A percentile compares a stretch with the other conserved stretches of the same genome.
Evolutionary conservation across 2,329 filamentous ascomycete species (phyloP).

Genomic region (Pseudogymnoascus sp.): DNA sequence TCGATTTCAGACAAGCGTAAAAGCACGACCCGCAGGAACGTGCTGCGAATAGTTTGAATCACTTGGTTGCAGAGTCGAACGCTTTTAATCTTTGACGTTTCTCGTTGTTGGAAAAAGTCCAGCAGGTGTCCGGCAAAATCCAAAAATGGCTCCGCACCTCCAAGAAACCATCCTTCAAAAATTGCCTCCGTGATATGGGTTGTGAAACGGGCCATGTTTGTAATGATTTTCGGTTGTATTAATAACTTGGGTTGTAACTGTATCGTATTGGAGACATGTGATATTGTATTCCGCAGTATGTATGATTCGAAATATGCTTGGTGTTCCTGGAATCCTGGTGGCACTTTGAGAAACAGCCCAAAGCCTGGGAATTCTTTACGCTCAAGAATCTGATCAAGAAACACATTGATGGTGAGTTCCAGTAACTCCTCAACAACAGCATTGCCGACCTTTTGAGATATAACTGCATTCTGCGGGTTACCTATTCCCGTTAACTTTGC

Average conservation of each 20-base stretch:
- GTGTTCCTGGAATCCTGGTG: conserved; percentile 87
- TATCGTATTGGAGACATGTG: conserved; percentile 60
- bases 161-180: conserved; percentile 93
- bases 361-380: conserved; percentile 90
- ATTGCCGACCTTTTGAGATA: conserved; percentile 49
- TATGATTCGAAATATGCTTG: conserved; percentile 95
- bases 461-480: conserved; percentile 46
- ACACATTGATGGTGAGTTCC: conserved; percentile 69
- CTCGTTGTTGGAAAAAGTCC: conserved; percentile 81
- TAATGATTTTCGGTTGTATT: conserved; percentile 73
- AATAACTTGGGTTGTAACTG: conserved; percentile 64
- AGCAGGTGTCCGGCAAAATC: conserved; percentile 80
- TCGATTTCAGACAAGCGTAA: conserved; percentile 79
- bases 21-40: conserved; percentile 70
- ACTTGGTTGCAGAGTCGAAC: conserved; percentile 87
- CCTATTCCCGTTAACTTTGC: conserved; percentile 56
- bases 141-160: conserved; percentile 72
- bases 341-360: conserved; percentile 75
- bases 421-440: conserved; percentile 67
- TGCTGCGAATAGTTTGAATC: conserved; percentile 63
- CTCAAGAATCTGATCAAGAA: conserved; percentile 74
- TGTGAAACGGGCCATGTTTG: conserved; percentile 75
- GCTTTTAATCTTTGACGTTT: conserved; percentile 71
- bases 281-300: conserved; percentile 65
- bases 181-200: conserved; percentile 79